Conservation (phyloP, 768 basidiomycete species). For the Suillus decipiens region DNA sequence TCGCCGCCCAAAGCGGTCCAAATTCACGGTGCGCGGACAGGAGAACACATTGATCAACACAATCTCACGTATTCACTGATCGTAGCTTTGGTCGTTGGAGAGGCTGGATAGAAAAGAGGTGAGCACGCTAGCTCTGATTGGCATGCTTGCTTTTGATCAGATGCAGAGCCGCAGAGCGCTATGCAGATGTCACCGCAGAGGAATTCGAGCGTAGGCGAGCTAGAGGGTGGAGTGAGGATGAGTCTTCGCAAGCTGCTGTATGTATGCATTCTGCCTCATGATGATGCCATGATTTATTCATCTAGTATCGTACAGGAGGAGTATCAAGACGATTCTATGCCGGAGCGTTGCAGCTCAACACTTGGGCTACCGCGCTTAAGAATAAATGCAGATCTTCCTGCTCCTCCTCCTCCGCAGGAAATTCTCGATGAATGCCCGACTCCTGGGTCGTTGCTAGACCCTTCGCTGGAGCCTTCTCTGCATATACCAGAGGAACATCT, state of each 20-base stretch:
- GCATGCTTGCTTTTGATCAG: slow-evolving; percentile 10
- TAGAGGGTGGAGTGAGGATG: slow-evolving; percentile 70
- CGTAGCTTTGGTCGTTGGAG: slow-evolving; percentile 82
- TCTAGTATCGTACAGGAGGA: slow-evolving; percentile 17
- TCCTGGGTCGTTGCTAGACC: slow-evolving; percentile 20
- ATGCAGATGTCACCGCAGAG: slow-evolving; percentile 62
- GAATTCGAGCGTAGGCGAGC: slow-evolving; percentile 56
- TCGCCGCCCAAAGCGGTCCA: slow-evolving; percentile 73
- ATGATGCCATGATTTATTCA: neutral
- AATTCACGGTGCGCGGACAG: slow-evolving; percentile 67
- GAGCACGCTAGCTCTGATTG: slow-evolving; percentile 12
- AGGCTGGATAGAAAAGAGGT: slow-evolving; percentile 90
- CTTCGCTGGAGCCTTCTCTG: slow-evolving; percentile 27
- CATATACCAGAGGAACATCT: slow-evolving; percentile 49
- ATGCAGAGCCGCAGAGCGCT: slow-evolving; percentile 80
- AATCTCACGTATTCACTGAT: slow-evolving; percentile 14
- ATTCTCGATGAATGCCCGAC: slow-evolving; percentile 7
- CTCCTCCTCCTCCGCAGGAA: slow-evolving; percentile 18
- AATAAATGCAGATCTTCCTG: slow-evolving; percentile 40
- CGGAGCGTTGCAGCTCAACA: slow-evolving; percentile 15
- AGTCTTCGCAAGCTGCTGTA: slow-evolving; percentile 19
- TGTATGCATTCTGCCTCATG: slow-evolving; percentile 10
- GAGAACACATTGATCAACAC: neutral
- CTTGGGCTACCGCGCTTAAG: slow-evolving; percentile 41
- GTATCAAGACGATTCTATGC: slow-evolving; percentile 5